phyloP scores from a whole-genome alignment of 2,329 filamentous ascomycete genomes.

The Penicillium sp. region DNA sequence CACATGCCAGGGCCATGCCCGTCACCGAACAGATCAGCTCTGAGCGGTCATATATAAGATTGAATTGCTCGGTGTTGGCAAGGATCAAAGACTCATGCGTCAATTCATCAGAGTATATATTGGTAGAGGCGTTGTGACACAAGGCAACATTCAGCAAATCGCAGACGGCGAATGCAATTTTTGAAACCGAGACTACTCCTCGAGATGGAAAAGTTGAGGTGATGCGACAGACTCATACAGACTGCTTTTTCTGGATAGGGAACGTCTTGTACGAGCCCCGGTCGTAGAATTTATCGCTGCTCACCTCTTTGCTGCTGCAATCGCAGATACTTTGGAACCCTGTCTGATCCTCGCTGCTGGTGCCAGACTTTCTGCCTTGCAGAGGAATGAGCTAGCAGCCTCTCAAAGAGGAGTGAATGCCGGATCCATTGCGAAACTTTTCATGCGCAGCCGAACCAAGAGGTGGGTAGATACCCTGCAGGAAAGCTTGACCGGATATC shows the following conservation, averaged over 20 bases:
- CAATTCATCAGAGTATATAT: conserved; percentile 36
- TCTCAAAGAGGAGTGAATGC: conserved; percentile 66
- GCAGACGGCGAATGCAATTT: conserved; percentile 64
- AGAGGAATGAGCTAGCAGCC: conserved; percentile 86
- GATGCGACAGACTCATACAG: conserved; percentile 57
- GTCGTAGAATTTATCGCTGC: conserved; percentile 60
- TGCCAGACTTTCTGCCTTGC: conserved; percentile 54
- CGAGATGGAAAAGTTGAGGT: conserved; percentile 55
- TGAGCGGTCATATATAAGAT: conserved; percentile 72
- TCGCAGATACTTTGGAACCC: conserved; percentile 59
- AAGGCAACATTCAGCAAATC: conserved; percentile 62
- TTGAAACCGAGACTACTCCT: conserved; percentile 55
- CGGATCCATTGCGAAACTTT: conserved; percentile 70
- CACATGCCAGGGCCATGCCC: conserved; percentile 66
- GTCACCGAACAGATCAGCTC: conserved; percentile 49
- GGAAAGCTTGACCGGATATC: conserved; percentile 74
- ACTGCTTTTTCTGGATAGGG: conserved; percentile 49
- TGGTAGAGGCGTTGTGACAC: conserved; percentile 57
- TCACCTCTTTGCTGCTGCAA: conserved; percentile 49
- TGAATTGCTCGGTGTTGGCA: conserved; percentile 77
- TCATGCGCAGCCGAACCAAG: conserved; percentile 59
- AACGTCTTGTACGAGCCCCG: conserved; percentile 50
- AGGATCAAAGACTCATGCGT: conserved; percentile 64
- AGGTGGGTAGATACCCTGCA: conserved; percentile 88
- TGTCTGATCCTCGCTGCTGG: conserved; percentile 59